Base-by-base conservation (phyloP, 2,329 filamentous ascomycete species). In the Paecilomyces sp. region DNA sequence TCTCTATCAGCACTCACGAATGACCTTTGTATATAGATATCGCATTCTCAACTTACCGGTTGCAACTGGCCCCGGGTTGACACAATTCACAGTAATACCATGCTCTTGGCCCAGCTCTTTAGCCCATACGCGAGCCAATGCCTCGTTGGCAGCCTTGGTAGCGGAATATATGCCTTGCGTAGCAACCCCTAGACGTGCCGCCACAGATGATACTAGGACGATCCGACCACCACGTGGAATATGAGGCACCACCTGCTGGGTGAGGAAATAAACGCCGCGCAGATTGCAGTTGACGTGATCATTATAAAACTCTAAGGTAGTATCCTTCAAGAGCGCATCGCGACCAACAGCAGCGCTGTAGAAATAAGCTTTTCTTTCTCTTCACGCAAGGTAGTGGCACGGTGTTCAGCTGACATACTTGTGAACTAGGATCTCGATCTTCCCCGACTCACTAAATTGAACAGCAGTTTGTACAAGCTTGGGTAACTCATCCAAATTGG, bases 81-180 rank as follows among this genome's bases (percentile, higher is more conserved):
- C 74, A 56, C 81, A 78, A 67, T 85, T 85, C 62, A 85, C 82
- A 9, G 83, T 85, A 54, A 78, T 77, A 0, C 63, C 66, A 3
- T 71, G 63, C 58, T 77, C 74, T 68, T 80, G 78, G 36, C 78
- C 74, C 36, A 85, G 76, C 75, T 85, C 83, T 60, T 82, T 79
- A 15, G 82, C 78, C 83, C 83, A 85, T 3, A 81, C 83, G 57
- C 83, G 79, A 56, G 82, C 84, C 81, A 85, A 83, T 65, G 81
- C 82, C 68, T 85, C 83, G 33, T 85, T 66, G 0, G 83, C 83
- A 4, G 82, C 83, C 71, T 86, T 86, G 69, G 79, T 81, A 25
- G 82, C 81, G 57, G 80, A 82, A 70, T 86, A 85, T 56, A 86
- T 78, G 41, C 79, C 77, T 73, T 84, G 81, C n/a, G 76, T 79